phyloP scores from a whole-genome alignment of 768 basidiomycete genomes.

The Kwoniella pini region DNA sequence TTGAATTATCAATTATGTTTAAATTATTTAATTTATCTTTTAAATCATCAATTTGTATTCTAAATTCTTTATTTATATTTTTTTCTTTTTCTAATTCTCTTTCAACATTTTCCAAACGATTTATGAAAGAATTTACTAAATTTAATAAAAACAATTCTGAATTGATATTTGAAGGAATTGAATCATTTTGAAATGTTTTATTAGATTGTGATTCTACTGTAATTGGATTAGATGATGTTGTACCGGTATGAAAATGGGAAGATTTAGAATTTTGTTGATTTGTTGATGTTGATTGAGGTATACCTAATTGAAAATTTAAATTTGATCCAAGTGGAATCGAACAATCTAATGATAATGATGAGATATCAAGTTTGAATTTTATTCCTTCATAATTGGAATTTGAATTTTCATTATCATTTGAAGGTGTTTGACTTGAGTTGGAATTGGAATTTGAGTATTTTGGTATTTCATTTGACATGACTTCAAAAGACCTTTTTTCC shows the following conservation, averaged over 20 bases:
- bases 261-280: not conserved
- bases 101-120: not conserved
- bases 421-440: too few species aligned
- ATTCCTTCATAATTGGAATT: not conserved
- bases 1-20: not conserved
- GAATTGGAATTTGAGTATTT: too few species aligned
- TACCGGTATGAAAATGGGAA: too few species aligned
- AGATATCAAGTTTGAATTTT: not conserved
- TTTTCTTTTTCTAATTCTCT: not conserved
- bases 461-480: too few species aligned
- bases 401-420: too few species aligned
- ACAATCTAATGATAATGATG: not conserved
- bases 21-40: not conserved
- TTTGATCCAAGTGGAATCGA: not conserved
- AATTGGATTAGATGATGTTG: not conserved
- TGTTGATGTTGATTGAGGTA: not conserved
- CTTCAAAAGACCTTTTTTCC: too few species aligned
- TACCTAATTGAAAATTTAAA: not conserved
- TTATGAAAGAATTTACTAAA: not conserved
- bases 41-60: not conserved
- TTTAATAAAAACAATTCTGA: constrained; percentile 1
- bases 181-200: not conserved
- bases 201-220: not conserved
- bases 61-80: not conserved
- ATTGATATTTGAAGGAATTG: too few species aligned